Conservation (phyloP, 345 rosid genomes). For the Geranium brycei region DNA sequence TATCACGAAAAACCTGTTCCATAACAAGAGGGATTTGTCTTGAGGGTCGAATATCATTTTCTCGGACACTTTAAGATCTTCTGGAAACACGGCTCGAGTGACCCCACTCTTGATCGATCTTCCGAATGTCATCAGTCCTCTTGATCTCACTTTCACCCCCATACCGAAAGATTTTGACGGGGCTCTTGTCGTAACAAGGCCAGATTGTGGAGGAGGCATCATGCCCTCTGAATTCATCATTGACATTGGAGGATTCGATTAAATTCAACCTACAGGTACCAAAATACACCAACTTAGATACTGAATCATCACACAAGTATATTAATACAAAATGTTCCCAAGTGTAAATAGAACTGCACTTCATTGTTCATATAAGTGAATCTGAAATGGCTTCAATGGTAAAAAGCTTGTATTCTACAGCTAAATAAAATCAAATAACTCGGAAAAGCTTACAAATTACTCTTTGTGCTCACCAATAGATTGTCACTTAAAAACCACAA, state of each 20-base stretch:
- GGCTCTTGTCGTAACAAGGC: neutral
- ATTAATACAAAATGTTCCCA: neutral
- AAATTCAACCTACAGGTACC: constrained; percentile 46
- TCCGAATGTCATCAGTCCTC: constrained; percentile 45
- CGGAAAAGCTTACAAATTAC: constrained; percentile 51
- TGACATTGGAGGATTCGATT: constrained; percentile 48
- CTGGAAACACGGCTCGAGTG: constrained; percentile 61
- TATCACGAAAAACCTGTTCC: constrained; percentile 70
- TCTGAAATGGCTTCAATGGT: too few species aligned
- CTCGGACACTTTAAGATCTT: constrained; percentile 64
- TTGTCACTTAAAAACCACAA: constrained; percentile 56
- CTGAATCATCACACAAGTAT: neutral
- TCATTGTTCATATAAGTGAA: neutral
- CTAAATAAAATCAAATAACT: neutral
- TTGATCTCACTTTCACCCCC: constrained; percentile 54
- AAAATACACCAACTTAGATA: neutral
- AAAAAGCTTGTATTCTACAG: too few species aligned
- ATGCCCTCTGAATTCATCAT: constrained; percentile 23
- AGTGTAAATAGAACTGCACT: neutral
- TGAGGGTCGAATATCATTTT: constrained; percentile 67
- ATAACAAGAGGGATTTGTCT: constrained; percentile 56
- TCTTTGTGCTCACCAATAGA: constrained; percentile 63
- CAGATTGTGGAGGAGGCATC: neutral
- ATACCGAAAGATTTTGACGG: constrained; percentile 39
- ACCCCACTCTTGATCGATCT: constrained; percentile 37